These are phyloP conservation scores for Cyclotella choctawhatcheeana DNA, from an alignment of 108 stramenopile species.

Conservation along the genomic window DNA sequence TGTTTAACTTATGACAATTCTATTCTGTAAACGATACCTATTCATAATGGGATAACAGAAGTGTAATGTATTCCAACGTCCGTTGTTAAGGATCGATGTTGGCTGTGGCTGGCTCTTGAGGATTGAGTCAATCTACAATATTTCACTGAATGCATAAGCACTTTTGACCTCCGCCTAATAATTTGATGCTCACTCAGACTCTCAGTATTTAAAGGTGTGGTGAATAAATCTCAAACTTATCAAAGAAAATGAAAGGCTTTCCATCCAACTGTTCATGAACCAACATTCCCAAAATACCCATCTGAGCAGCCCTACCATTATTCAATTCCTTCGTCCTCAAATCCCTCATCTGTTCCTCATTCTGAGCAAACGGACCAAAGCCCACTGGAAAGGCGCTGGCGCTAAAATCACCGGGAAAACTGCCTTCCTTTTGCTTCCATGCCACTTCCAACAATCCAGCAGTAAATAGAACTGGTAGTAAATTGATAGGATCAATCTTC, in stretches of 20 bases:
- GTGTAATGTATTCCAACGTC: too few species aligned
- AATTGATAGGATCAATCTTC: slow-evolving; percentile 37
- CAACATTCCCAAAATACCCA: slow-evolving; percentile 91
- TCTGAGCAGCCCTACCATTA: slow-evolving; percentile 92
- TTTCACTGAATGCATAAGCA: too few species aligned
- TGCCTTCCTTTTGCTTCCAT: slow-evolving; percentile 55
- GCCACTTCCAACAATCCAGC: slow-evolving; percentile 40
- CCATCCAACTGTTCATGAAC: slow-evolving; percentile 74
- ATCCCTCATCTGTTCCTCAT: slow-evolving; percentile 53
- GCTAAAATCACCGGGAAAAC: slow-evolving; percentile 51
- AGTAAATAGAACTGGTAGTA: slow-evolving; percentile 36
- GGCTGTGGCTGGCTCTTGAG: too few species aligned
- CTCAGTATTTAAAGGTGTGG: too few species aligned
- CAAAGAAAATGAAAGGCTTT: slow-evolving; percentile 63
- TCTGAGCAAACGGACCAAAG: slow-evolving; percentile 41
- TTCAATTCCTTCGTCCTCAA: slow-evolving; percentile 90
- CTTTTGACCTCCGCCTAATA: too few species aligned
- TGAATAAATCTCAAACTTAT: slow-evolving; percentile 49
- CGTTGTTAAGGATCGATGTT: too few species aligned
- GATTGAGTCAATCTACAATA: too few species aligned
- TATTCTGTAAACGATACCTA: too few species aligned
- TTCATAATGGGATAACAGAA: too few species aligned
- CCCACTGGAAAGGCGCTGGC: slow-evolving; percentile 47
- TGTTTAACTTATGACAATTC: too few species aligned
- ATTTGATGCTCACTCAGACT: too few species aligned